Conservation (phyloP, 805 yeast genomes). For the Candida dajiaensis region DNA sequence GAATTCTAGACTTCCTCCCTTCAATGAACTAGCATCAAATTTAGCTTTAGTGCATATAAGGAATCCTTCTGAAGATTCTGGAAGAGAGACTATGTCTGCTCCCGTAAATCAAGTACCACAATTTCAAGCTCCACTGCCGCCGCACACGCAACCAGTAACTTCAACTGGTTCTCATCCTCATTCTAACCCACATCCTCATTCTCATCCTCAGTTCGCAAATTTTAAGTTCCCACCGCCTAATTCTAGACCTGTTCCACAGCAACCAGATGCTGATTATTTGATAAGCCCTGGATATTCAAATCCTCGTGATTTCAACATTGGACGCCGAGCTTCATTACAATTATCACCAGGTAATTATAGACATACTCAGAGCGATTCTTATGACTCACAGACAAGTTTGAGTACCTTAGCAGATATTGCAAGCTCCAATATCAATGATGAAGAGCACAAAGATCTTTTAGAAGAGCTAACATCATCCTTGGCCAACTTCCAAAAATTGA, state of each 20-base stretch:
- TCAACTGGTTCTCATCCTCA: not conserved
- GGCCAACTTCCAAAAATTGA: slow-evolving; percentile 8
- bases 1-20: slow-evolving; percentile 20
- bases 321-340: slow-evolving; percentile 6
- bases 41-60: slow-evolving; percentile 3
- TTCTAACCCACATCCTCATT: too few species aligned
- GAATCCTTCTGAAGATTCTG: not conserved
- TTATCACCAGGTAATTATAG: slow-evolving; percentile 9
- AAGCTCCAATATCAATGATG: slow-evolving; percentile 3
- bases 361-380: slow-evolving; percentile 16
- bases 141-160: not conserved
- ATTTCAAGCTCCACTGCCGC: not conserved
- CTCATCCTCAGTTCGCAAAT: not conserved
- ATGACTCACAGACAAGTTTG: slow-evolving; percentile 20
- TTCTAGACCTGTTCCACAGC: not conserved
- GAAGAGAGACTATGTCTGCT: not conserved
- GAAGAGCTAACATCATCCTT: slow-evolving; percentile 10
- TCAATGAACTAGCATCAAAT: slow-evolving; percentile 18
- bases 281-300: not conserved
- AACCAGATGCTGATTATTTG: not conserved
- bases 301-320: not conserved
- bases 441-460: slow-evolving; percentile 1
- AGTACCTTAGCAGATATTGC: slow-evolving; percentile 24
- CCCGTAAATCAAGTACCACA: not conserved
- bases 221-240: not conserved